Evolutionary conservation across 768 basidiomycete species (phyloP).

Genomic region (Leccinum uliginosum): DNA sequence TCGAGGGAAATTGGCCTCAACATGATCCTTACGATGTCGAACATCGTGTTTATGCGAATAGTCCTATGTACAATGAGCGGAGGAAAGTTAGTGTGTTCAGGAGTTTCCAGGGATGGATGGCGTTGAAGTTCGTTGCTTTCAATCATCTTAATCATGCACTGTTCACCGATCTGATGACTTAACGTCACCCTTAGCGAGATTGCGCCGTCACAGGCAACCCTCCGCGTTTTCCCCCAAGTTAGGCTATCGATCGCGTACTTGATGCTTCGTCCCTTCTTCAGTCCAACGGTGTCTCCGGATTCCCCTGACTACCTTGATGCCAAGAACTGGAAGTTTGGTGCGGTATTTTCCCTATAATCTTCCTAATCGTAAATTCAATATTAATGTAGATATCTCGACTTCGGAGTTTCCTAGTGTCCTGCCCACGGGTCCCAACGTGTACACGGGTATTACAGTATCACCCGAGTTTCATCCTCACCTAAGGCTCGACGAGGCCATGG

Average conservation of each 20-base stretch:
- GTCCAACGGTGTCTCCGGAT: conserved; percentile 37
- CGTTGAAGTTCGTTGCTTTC: conserved; percentile 47
- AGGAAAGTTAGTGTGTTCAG: conserved; percentile 53
- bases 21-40: conserved; percentile 49
- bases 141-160: neutral
- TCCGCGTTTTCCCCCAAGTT: conserved; percentile 63
- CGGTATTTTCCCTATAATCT: conserved; percentile 12
- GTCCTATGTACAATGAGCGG: conserved; percentile 23
- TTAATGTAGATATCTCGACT: conserved; percentile 38
- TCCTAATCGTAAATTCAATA: conserved; percentile 15
- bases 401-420: conserved; percentile 34
- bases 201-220: conserved; percentile 46
- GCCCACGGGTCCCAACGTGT: no score
- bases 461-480: no score
- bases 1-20: conserved; percentile 55
- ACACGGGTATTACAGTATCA: no score
- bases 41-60: conserved; percentile 56
- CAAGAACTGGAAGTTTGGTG: conserved; percentile 52
- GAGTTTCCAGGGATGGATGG: conserved; percentile 74
- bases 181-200: conserved; percentile 43
- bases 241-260: conserved; percentile 52
- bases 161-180: neutral
- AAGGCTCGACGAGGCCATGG: no score
- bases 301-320: conserved; percentile 41
- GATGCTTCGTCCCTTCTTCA: conserved; percentile 56